These are phyloP conservation scores for Eimeria nieschulzi DNA, from an alignment of 169 alveolate genomes.

Conservation along the genomic window DNA sequence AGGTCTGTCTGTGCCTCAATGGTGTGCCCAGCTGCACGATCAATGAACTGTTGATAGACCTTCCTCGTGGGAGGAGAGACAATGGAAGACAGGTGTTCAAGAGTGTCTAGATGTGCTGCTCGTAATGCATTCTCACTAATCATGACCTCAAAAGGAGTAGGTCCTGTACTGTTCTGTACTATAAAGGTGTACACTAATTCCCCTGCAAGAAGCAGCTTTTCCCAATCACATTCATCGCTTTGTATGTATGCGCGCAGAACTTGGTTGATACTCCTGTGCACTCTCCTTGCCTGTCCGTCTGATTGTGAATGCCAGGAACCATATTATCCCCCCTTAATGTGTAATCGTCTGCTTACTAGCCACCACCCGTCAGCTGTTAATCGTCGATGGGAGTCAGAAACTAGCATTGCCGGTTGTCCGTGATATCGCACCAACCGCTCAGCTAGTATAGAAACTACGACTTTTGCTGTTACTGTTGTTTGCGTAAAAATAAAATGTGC, in stretches of 20 bases:
- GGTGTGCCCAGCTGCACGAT: too few relatives aligned
- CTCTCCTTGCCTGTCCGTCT: not conserved
- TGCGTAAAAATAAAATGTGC: not conserved
- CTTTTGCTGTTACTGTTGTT: not conserved
- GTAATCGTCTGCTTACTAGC: not conserved
- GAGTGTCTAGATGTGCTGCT: not conserved
- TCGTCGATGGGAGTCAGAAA: slow-evolving; percentile 9
- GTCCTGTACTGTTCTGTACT: not conserved
- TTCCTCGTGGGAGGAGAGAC: too few relatives aligned
- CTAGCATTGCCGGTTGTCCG: not conserved
- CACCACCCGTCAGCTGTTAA: not conserved
- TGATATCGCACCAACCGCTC: slow-evolving; percentile 1
- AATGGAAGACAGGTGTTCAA: too few relatives aligned
- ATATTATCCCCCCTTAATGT: not conserved
- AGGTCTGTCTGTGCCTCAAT: too few relatives aligned
- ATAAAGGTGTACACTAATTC: not conserved
- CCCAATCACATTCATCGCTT: not conserved
- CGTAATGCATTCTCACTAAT: not conserved
- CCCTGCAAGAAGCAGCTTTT: not conserved
- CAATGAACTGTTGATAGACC: too few relatives aligned
- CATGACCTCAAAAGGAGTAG: not conserved
- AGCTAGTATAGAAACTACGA: not conserved
- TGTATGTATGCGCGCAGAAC: not conserved
- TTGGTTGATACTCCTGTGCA: too few relatives aligned
- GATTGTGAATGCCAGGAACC: not conserved